Evolutionary conservation across 2,329 filamentous ascomycete genomes (phyloP), one percentile per base, ranked within the genome.

Genomic region (Botrytis aclada): DNA sequence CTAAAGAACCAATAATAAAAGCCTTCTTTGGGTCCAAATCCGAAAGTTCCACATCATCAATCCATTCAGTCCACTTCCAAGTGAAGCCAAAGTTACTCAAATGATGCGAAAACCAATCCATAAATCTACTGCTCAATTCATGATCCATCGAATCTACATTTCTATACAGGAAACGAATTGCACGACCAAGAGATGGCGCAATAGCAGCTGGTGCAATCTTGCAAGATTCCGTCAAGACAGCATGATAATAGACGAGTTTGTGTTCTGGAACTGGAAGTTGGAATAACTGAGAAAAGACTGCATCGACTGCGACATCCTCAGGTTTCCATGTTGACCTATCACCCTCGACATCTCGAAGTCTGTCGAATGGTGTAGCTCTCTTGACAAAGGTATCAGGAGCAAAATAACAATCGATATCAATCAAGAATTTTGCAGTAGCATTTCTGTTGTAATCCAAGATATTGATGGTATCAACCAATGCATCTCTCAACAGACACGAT

Each of bases 31-130:
- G 95, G 81, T 97, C 90, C 47, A 96, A 84, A 74, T 91, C 86
- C 0, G 93, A 88, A 39, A 97, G 87, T 61, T 89, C 87, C 25
- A 97, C 90, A 80, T 98, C 94, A 25, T 95, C 93, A 65, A 93
- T 88, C 96, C 96, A 99, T 84, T 99, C 96, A 25, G 92, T 91
- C 96, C 96, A 99, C 83, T 98, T 98, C 96, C 96, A 99, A 16
- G 96, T 96, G 81, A 98, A 99, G 70, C 97, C 96, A 81, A 99
- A 99, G 84, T 99, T 99, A 84, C 95, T 98, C 77, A 99, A 84
- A 84, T 99, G 96, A 82, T 99, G 96, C 29, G 95, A 89, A 80
- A 99, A 99, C 96, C 96, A 99, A 81, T 98, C 95, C 80, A 97
- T 86, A 83, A 98, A 98, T 39, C 96, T 89, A 79, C 95, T 92